These are phyloP conservation scores for Solanum rostratum DNA, from an alignment of 257 asterid genomes.

Conservation along the genomic window DNA sequence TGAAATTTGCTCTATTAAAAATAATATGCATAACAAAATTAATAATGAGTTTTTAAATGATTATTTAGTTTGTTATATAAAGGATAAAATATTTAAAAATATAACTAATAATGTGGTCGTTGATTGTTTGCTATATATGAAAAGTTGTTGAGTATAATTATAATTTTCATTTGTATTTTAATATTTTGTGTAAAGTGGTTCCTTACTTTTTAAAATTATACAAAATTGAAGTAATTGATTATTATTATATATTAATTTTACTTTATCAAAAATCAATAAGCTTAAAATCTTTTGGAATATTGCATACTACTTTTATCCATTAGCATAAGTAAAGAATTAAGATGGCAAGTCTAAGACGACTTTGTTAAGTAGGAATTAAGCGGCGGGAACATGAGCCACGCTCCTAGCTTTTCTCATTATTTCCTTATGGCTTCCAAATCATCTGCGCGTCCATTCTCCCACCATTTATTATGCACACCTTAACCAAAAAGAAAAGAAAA, in stretches of 20 bases:
- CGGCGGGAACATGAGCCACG: background rate
- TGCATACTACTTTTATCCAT: background rate
- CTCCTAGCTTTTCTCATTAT: constrained; percentile 12
- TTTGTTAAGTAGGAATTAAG: background rate
- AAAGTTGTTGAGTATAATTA: too few relatives aligned
- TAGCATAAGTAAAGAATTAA: background rate
- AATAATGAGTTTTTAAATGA: too few relatives aligned
- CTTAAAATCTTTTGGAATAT: background rate
- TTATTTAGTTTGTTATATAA: background rate
- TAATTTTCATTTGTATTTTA: too few relatives aligned
- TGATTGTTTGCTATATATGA: too few relatives aligned
- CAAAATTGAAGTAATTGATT: background rate
- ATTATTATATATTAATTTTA: too few relatives aligned
- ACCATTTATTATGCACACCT: background rate
- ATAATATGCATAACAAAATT: too few relatives aligned
- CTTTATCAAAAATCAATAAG: background rate
- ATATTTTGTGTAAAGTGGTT: background rate
- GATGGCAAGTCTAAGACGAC: background rate
- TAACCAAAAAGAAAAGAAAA: background rate
- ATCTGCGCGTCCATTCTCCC: constrained; percentile 31
- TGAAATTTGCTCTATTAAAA: too few relatives aligned
- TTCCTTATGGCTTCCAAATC: constrained; percentile 10
- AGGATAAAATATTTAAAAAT: background rate
- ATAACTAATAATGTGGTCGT: too few relatives aligned
- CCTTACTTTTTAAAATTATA: background rate